Percentiles rank a stretch among this genome's conserved stretches.
Evolutionary conservation across 2,329 filamentous ascomycete species (phyloP).

Genomic region (Cytospora chrysosperma): DNA sequence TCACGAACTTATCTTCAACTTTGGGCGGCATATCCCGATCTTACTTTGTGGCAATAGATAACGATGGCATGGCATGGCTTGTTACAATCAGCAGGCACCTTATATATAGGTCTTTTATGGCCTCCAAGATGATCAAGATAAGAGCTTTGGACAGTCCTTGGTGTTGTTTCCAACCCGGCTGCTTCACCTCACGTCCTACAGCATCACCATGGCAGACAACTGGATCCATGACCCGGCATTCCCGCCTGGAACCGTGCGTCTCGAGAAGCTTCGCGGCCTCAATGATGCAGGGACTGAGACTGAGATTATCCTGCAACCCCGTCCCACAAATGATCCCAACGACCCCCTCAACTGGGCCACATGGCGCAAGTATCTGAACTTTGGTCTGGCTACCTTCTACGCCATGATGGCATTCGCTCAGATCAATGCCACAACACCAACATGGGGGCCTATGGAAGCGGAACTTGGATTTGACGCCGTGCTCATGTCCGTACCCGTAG

Average conservation of each 20-base stretch:
- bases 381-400: conserved; percentile 24
- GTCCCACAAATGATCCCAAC: conserved; percentile 20
- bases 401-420: conserved; percentile 24
- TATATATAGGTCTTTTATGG: not conserved
- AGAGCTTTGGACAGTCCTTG: not conserved
- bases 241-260: conserved; percentile 23
- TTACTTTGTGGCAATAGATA: conserved; percentile 5
- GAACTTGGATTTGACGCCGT: conserved; percentile 37
- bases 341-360: conserved; percentile 23
- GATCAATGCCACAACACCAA: conserved; percentile 23
- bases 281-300: not conserved
- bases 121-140: not conserved
- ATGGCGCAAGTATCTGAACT: conserved; percentile 25
- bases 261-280: conserved; percentile 11
- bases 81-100: not conserved
- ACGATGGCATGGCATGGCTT: not conserved
- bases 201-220: not conserved
- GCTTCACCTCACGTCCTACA: not conserved
- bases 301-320: conserved; percentile 23
- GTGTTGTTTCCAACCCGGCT: not conserved
- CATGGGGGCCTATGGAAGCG: conserved; percentile 41
- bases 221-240: conserved; percentile 18
- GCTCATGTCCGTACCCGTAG: conserved; percentile 29
- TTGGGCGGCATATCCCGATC: too few species aligned
- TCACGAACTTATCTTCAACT: too few species aligned